Base-by-base conservation (phyloP, 139 green algal species). In the Chlorella ohadii region DNA sequence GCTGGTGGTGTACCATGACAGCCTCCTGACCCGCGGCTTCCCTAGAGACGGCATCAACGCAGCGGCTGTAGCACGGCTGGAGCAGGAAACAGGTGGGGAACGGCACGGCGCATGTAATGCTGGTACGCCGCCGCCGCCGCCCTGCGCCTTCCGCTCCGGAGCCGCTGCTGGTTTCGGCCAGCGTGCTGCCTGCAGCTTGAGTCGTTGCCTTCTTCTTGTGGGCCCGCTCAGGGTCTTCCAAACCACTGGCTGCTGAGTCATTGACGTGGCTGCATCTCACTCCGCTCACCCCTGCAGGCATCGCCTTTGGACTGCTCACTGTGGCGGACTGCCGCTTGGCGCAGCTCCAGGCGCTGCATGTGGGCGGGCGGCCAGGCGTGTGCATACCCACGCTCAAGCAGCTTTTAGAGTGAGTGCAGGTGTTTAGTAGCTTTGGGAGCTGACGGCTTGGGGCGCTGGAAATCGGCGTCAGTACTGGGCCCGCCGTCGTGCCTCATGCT, bases 321-420 rank as follows among this genome's bases (percentile, higher is more conserved):
- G 28, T 89, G 75, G 75, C 87, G 41, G 78, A 87, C 76, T 28
- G 90, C 31, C 85, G 41, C 16, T 23, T 39, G 11, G 57, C 74
- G 1, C 86, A 91, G 70, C 86, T 91, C 63, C 73, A 81, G 82
- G 36, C 56, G 4, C 51, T 91, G 22, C 56, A 88, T 34, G 47
- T 91, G 22, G 85, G 75, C 13, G 88, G 88, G 1, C 59, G 82
- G 9, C 19, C 63, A 33, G 88, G 88, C 13, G n/a, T 89, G 20
- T 74, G 66, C 25, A 79, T 84, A n/a, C 88, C 87, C 55, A 88
- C 78, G 4, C 66, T 91, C 20, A 36, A 79, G 57, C 41, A 91
- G 51, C 86, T 87, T 44, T 55, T 90, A 11, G 82, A 72, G 87
- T 89, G 57, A 70, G 39, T 11, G 16, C 44, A 9, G 9, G 44